Conservation (phyloP, 306 rosid genomes). For the Malus sylvestris region DNA sequence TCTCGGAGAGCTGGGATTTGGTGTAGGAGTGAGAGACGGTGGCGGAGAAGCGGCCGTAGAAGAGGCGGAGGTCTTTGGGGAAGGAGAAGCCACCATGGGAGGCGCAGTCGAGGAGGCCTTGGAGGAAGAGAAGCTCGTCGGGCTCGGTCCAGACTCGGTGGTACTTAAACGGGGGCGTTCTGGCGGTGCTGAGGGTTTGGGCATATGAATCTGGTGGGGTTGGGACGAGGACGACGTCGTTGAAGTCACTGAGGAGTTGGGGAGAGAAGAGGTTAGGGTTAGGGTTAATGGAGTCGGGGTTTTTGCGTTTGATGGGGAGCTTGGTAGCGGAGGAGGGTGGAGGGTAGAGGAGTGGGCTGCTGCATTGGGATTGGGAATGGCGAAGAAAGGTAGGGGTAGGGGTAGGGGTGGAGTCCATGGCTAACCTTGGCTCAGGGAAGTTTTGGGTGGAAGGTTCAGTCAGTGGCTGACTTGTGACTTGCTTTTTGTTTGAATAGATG, state of each 20-base stretch:
- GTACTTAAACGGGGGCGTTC: conserved; percentile 21
- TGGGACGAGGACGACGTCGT: too few species aligned
- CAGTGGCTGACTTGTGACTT: neutral
- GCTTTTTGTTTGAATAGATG: neutral
- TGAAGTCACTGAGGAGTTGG: neutral
- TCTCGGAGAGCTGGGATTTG: conserved; percentile 37
- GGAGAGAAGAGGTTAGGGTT: neutral
- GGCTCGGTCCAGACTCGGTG: conserved; percentile 31
- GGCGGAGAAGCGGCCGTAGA: conserved; percentile 26
- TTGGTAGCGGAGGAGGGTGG: conserved; percentile 11
- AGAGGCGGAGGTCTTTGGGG: conserved; percentile 24
- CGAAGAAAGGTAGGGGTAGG: neutral
- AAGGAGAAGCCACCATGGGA: conserved; percentile 12
- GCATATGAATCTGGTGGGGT: too few species aligned
- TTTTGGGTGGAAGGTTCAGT: neutral
- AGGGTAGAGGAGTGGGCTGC: neutral
- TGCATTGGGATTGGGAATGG: neutral
- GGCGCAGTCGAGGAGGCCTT: conserved; percentile 22
- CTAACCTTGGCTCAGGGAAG: too few species aligned
- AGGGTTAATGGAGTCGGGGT: neutral
- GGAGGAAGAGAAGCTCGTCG: conserved; percentile 30
- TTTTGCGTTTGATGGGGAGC: conserved; percentile 35
- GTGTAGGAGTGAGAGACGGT: conserved; percentile 23
- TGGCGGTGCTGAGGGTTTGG: neutral
- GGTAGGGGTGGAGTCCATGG: neutral